Evolutionary conservation across 768 basidiomycete genomes (phyloP).

Genomic region (Serpula lacrymans): DNA sequence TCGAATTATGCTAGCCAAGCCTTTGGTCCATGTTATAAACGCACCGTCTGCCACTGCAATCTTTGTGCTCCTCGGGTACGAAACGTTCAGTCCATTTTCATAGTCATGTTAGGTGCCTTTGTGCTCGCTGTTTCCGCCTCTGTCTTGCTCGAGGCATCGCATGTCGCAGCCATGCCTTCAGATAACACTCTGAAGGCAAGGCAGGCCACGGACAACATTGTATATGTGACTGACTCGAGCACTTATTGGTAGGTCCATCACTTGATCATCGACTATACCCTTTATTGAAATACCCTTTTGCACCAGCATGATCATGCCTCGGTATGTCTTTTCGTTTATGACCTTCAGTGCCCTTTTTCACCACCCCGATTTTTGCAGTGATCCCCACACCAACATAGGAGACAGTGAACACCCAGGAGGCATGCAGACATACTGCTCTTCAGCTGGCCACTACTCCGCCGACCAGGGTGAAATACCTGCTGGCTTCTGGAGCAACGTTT

Average conservation of each 20-base stretch:
- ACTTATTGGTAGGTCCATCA: conserved; percentile 40
- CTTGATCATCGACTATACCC: conserved; percentile 21
- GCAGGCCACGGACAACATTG: conserved; percentile 40
- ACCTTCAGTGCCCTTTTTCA: neutral
- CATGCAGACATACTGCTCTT: conserved; percentile 52
- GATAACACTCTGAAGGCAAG: neutral
- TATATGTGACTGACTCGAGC: conserved; percentile 42
- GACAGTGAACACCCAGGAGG: conserved; percentile 56
- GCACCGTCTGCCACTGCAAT: too few relatives aligned
- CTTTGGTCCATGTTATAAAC: too few relatives aligned
- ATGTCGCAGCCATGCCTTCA: neutral
- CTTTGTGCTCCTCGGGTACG: too few relatives aligned
- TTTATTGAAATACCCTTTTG: neutral
- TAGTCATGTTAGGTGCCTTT: neutral
- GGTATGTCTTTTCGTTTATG: neutral
- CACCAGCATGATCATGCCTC: conserved; percentile 12
- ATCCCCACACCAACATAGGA: conserved; percentile 50
- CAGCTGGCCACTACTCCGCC: conserved; percentile 35
- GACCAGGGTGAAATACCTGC: conserved; percentile 43
- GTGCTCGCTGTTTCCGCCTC: neutral
- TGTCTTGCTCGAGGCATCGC: too few relatives aligned
- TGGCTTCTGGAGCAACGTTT: conserved; percentile 51
- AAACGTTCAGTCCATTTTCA: too few relatives aligned
- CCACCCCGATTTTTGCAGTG: conserved; percentile 21
- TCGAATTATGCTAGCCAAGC: too few relatives aligned